A percentile compares a stretch with the other conserved stretches of the same genome.
Evolutionary conservation across 2,329 filamentous ascomycete genomes (phyloP).

Genomic region (Chrysoporthe austroafricana): DNA sequence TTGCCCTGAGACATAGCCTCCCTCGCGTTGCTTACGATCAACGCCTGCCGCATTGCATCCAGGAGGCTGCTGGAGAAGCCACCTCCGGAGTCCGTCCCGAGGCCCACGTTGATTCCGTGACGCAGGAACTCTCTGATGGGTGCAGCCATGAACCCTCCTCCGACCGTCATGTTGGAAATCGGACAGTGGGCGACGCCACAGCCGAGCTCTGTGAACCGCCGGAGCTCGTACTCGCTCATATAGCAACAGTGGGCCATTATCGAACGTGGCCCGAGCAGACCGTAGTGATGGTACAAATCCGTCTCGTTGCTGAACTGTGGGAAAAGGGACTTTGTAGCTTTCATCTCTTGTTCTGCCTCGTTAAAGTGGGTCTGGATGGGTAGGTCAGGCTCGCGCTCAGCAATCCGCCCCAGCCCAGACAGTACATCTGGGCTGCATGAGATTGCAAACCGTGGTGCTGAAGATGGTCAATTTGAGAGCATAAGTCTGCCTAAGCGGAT

Average conservation of each 20-base stretch:
- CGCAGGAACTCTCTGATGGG: constrained; percentile 61
- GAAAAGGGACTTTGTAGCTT: constrained; percentile 58
- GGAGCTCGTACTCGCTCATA: constrained; percentile 60
- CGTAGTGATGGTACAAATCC: constrained; percentile 61
- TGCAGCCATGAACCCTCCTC: constrained; percentile 65
- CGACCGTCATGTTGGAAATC: constrained; percentile 65
- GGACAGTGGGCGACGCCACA: constrained; percentile 70
- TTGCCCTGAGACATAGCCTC: constrained; percentile 45
- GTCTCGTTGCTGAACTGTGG: constrained; percentile 60
- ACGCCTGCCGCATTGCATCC: constrained; percentile 60
- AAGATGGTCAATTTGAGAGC: too few species aligned
- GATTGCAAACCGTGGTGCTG: constrained; percentile 62
- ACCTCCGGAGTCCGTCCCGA: constrained; percentile 68
- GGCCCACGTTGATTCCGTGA: constrained; percentile 64
- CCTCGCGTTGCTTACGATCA: constrained; percentile 56
- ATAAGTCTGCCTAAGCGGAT: too few species aligned
- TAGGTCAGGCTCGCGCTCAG: constrained; percentile 49
- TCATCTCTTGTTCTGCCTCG: constrained; percentile 64
- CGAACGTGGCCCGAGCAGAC: constrained; percentile 56
- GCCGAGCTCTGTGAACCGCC: constrained; percentile 46
- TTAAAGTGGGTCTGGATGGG: constrained; percentile 71
- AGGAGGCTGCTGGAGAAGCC: constrained; percentile 65
- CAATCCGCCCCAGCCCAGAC: constrained; percentile 57
- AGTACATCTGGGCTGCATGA: constrained; percentile 61
- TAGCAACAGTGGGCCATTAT: constrained; percentile 71